Base-by-base conservation (phyloP, 75 land plant species). In the Sequoiadendron giganteum region DNA sequence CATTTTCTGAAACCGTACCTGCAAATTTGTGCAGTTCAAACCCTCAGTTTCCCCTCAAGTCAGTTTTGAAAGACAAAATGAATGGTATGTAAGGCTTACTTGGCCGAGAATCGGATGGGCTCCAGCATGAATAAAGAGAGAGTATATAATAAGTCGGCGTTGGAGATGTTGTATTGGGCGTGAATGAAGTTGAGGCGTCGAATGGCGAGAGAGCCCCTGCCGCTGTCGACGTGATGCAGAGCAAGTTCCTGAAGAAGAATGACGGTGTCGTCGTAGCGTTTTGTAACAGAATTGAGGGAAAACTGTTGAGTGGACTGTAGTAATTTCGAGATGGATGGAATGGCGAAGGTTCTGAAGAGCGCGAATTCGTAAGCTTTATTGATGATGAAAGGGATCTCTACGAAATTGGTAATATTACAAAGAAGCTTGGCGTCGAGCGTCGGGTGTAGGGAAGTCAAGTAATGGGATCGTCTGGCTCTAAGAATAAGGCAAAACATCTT, bases 121-220 rank as follows among this genome's bases (percentile, higher is more conserved):
- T 86, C 55, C 85, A 86, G n/a, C 13, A 86, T 55, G 85, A 88
- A 86, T 2, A 89, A 2, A 21, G 86, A 52, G 18, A 89, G 87
- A 6, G 86, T 76, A 25, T 87, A 87, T 5, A 91, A 36, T 25
- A 81, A 89, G 40, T 89, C 88, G 18, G 75, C 55, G 49, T 91
- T 91, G 4, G 86, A 65, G 70, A 89, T 91, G 34, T 42, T 43
- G 86, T 86, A 86, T 14, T 36, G 79, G 30, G 28, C 43, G 85
- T 91, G 92, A 30, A 91, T 89, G 82, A 75, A 83, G 68, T 91
- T 91, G 34, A 91, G 65, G 54, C 92, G 88, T 19, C 88, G 84
- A 11, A 91, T 76, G 4, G 90, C 90, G 52, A 84, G 61, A 10
- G 86, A 81, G 2, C 88, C 92, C 14, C 92, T 56, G 43, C 36